Evolutionary conservation across 2,329 filamentous ascomycete genomes (phyloP), one percentile per base, ranked within the genome.

Genomic region (Monosporascus sp.): DNA sequence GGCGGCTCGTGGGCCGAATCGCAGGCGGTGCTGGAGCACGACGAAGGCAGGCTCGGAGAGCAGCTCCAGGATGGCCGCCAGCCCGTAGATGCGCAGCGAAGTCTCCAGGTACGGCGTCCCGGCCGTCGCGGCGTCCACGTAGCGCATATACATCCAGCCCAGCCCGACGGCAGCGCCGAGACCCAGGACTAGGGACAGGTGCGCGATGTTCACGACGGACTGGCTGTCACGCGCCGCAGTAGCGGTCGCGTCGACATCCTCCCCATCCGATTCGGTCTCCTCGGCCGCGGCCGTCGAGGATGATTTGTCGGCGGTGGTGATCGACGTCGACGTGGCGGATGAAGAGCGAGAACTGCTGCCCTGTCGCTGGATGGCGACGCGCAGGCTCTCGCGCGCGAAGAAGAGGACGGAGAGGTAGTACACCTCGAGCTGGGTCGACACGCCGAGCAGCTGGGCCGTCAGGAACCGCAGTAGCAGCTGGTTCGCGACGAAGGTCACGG

Each of bases 321-420:
- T 49, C 54, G 22, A 52, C 57, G 51, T 64, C 50, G 49, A 62
- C 55, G 52, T 67, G 59, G 58, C 58, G 50, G 11, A 46, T 14
- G 48, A 26, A 22, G 54, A 55, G 5, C 58, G 55, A 5, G 60
- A 61, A n/a, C 61, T 58, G 41, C 71, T 61, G 16, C 76, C 74
- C 61, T 92, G 88, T 50, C 94, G 82, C 72, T 97, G 93, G 37
- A 96, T 83, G 26, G 93, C 91, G n/a, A 96, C 87, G 17, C 94
- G 87, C 48, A 97, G 75, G 64, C 88, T 93, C 72, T 99, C 94
- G 40, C 94, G 83, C 0, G 94, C 88, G 66, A 99, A 97, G 71
- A 96, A 97, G 1, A 99, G 80, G n/a, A 95, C 86, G 0, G 91
- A 91, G 45, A 96, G 87, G 55, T 93, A 92, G 70, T 92, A 97